Evolutionary conservation across 2,329 filamentous ascomycete genomes (phyloP).

Genomic region (Amesomyces nigricolor): DNA sequence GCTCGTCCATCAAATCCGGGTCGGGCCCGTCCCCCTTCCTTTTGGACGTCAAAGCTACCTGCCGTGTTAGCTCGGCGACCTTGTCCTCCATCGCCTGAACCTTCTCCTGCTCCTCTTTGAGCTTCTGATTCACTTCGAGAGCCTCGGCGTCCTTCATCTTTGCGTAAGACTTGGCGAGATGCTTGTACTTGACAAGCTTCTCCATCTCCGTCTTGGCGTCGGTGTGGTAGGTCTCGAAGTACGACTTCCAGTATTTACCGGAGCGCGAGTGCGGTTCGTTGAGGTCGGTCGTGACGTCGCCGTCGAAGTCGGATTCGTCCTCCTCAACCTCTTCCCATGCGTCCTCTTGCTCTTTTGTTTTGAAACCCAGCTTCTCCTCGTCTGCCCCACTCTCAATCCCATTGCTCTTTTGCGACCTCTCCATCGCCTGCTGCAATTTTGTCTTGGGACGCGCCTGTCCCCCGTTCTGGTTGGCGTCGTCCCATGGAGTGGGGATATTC

Average conservation of each 20-base stretch:
- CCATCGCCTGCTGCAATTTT: slow-evolving; percentile 41
- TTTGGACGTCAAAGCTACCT: slow-evolving; percentile 41
- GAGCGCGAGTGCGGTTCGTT: slow-evolving; percentile 70
- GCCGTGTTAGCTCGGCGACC: slow-evolving; percentile 54
- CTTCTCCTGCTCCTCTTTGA: slow-evolving; percentile 63
- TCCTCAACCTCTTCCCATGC: slow-evolving; percentile 50
- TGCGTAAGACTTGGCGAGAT: slow-evolving; percentile 71
- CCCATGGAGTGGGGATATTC: slow-evolving; percentile 30
- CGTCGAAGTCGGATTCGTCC: slow-evolving; percentile 41
- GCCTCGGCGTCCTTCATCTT: slow-evolving; percentile 71
- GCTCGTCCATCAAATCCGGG: slow-evolving; percentile 45
- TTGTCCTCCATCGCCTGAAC: slow-evolving; percentile 58
- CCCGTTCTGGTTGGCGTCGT: slow-evolving; percentile 19
- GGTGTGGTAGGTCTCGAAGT: slow-evolving; percentile 67
- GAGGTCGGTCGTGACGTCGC: slow-evolving; percentile 63
- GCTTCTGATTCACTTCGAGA: slow-evolving; percentile 56
- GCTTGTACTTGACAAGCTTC: slow-evolving; percentile 73
- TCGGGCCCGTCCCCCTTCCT: slow-evolving; percentile 40
- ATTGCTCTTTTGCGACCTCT: slow-evolving; percentile 36
- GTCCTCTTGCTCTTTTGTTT: slow-evolving; percentile 32
- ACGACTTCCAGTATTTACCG: slow-evolving; percentile 73
- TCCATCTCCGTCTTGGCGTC: slow-evolving; percentile 69
- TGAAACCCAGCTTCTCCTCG: slow-evolving; percentile 13
- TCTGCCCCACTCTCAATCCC: slow-evolving; percentile 11
- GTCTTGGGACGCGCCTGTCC: slow-evolving; percentile 34